Conservation (phyloP, 176 grass and related monocot genomes). For the Avena atlantica region DNA sequence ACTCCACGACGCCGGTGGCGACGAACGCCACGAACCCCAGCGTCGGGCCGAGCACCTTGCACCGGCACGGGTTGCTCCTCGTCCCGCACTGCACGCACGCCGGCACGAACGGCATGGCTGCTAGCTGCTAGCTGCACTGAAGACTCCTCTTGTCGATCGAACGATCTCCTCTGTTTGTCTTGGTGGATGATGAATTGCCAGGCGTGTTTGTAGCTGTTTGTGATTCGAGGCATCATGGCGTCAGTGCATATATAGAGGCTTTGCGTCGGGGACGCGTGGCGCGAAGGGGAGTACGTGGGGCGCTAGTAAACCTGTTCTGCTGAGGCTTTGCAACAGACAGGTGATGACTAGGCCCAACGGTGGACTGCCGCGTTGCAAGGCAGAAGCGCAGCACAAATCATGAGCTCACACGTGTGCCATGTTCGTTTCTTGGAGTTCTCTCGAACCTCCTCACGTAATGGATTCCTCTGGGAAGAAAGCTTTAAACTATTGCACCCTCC, state of each 20-base stretch:
- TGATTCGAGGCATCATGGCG: neutral
- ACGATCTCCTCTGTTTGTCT: neutral
- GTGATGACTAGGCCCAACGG: constrained; percentile 6
- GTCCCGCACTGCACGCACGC: constrained; percentile 39
- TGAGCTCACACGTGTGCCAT: neutral
- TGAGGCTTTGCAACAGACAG: neutral
- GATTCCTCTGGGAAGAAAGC: neutral
- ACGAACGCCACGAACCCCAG: constrained; percentile 83
- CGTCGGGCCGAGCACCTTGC: constrained; percentile 89
- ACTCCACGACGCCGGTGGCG: constrained; percentile 65
- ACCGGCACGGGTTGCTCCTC: constrained; percentile 75
- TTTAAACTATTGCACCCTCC: neutral
- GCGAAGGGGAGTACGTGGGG: neutral
- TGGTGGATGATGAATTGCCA: neutral
- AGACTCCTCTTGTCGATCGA: neutral
- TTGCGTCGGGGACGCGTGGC: constrained; percentile 28
- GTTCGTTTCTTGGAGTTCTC: neutral
- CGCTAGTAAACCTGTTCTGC: neutral
- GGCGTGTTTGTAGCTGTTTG: neutral
- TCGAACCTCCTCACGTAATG: neutral
- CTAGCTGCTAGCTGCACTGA: neutral
- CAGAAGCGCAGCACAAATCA: neutral
- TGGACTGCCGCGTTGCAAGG: neutral
- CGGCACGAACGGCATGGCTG: constrained; percentile 13
- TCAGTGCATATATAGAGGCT: neutral